Conservation (phyloP, 768 basidiomycete genomes). For the Hysterangium stoloniferum region DNA sequence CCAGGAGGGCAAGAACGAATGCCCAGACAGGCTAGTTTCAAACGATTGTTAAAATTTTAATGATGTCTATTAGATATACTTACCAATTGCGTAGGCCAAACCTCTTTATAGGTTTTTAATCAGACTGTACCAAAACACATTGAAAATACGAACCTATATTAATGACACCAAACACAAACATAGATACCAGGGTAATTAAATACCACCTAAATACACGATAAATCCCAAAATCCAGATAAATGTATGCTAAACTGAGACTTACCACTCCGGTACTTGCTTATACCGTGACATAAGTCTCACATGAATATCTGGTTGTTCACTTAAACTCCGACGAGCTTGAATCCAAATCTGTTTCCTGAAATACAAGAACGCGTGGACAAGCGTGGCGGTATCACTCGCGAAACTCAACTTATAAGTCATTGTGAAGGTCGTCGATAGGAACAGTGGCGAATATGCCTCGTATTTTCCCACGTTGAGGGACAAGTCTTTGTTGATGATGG, state of each 20-base stretch:
- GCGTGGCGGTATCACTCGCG: constrained; percentile 61
- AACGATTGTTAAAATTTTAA: constrained; percentile 11
- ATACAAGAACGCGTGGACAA: constrained; percentile 81
- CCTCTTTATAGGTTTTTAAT: constrained; percentile 33
- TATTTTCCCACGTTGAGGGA: constrained; percentile 61
- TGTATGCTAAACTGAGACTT: constrained; percentile 16
- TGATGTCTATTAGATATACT: constrained; percentile 19
- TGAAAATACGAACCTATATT: constrained; percentile 31
- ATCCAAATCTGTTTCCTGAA: constrained; percentile 73
- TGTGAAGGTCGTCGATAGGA: constrained; percentile 57
- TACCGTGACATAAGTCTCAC: constrained; percentile 76
- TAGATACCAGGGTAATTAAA: constrained; percentile 36
- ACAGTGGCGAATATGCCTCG: constrained; percentile 74
- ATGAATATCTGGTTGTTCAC: constrained; percentile 79
- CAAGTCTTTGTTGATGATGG: constrained; percentile 50
- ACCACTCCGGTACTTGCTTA: constrained; percentile 56
- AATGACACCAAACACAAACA: constrained; percentile 53
- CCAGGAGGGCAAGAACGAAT: constrained; percentile 42
- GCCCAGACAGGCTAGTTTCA: constrained; percentile 63
- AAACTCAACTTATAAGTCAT: constrained; percentile 71
- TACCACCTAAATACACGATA: constrained; percentile 76
- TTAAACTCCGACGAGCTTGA: constrained; percentile 57
- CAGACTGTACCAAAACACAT: constrained; percentile 15
- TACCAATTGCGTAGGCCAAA: constrained; percentile 59
- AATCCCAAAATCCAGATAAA: constrained; percentile 10